phyloP scores from a whole-genome alignment of 139 green algal species.

The Picochlorum sp. region DNA sequence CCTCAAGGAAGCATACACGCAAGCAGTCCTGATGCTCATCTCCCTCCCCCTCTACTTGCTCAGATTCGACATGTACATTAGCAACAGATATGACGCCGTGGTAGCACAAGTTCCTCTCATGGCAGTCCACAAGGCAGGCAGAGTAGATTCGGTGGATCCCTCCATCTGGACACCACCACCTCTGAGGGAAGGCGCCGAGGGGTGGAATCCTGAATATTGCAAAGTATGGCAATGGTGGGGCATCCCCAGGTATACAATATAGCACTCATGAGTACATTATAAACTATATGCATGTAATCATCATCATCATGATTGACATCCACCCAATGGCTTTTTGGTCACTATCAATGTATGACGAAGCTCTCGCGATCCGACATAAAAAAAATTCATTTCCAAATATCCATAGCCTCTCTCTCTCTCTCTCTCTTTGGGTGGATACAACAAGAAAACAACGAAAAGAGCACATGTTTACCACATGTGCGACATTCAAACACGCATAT shows the following conservation, averaged over 20 bases:
- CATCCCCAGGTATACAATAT: constrained; percentile 23
- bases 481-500: neutral
- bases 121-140: constrained; percentile 26
- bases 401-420: too few species aligned
- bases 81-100: constrained; percentile 30
- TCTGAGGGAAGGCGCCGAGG: constrained; percentile 23
- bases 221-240: constrained; percentile 35
- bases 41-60: constrained; percentile 54
- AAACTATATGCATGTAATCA: neutral
- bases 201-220: constrained; percentile 49
- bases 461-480: too few species aligned
- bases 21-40: constrained; percentile 21
- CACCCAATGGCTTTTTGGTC: too few species aligned
- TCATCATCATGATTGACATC: too few species aligned
- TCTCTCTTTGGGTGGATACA: too few species aligned
- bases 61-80: constrained; percentile 47
- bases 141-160: constrained; percentile 22
- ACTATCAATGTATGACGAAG: too few species aligned
- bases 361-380: too few species aligned
- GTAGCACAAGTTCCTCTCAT: constrained; percentile 42
- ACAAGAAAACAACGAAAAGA: too few species aligned
- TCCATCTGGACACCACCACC: constrained; percentile 40
- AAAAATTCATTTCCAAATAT: too few species aligned
- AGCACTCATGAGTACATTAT: neutral
- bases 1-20: constrained; percentile 47